Conservation (phyloP, 2,329 filamentous ascomycete species). For the Fusarium longipes region DNA sequence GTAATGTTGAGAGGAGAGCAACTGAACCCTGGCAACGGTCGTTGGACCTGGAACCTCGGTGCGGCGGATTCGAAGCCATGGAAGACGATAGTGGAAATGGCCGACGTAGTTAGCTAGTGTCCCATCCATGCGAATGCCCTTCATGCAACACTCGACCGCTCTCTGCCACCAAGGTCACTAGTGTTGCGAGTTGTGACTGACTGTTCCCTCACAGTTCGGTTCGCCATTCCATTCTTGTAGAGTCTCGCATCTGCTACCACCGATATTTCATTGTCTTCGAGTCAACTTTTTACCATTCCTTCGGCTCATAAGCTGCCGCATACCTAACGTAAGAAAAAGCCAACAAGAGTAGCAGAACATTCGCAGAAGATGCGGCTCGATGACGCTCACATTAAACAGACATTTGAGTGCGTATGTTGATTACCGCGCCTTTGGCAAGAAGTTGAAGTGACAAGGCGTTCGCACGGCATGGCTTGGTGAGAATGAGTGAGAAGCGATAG, state of each 20-base stretch:
- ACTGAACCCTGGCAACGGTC: conserved; percentile 28
- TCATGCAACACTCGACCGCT: conserved; percentile 37
- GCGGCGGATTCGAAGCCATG: conserved; percentile 32
- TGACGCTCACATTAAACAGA: not conserved
- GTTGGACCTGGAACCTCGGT: conserved; percentile 27
- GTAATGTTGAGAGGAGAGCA: conserved; percentile 14
- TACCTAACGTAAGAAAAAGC: not conserved
- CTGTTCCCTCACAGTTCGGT: conserved; percentile 11
- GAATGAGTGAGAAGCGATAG: conserved; percentile 1
- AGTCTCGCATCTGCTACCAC: not conserved
- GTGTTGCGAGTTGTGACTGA: not conserved
- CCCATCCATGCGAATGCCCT: conserved; percentile 26
- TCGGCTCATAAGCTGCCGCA: not conserved
- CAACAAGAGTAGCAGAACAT: not conserved
- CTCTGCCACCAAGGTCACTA: conserved; percentile 1
- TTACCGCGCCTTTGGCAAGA: not conserved
- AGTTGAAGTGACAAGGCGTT: not conserved
- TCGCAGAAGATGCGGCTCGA: not conserved
- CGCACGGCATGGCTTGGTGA: not conserved
- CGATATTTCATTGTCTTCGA: not conserved
- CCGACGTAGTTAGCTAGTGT: conserved; percentile 39
- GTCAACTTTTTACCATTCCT: not conserved
- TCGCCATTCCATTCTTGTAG: conserved; percentile 1
- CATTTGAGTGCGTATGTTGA: not conserved
- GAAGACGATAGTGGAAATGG: conserved; percentile 33